phyloP scores from a whole-genome alignment of 306 rosid species.

The Ochetophila trinervis region DNA sequence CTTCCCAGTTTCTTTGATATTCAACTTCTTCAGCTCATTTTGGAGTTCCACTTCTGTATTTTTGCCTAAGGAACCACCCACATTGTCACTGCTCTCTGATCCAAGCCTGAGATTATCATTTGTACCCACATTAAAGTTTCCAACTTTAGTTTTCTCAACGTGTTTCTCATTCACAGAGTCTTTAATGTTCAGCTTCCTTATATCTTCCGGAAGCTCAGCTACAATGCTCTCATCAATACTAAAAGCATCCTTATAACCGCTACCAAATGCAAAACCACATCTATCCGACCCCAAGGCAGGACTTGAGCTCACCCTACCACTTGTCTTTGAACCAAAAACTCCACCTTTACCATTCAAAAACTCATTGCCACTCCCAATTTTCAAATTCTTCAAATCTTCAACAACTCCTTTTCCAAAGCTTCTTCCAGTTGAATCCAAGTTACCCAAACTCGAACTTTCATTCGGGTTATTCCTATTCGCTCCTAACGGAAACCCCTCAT shows the following conservation, averaged over 20 bases:
- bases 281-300: slow-evolving; percentile 5
- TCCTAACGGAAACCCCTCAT: slow-evolving; percentile 38
- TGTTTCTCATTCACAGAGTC: slow-evolving; percentile 19
- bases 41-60: slow-evolving; percentile 46
- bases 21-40: slow-evolving; percentile 55
- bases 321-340: slow-evolving; percentile 12
- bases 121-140: slow-evolving; percentile 19
- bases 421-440: slow-evolving; percentile 13
- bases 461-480: slow-evolving; percentile 19
- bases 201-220: slow-evolving; percentile 44
- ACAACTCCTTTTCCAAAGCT: slow-evolving; percentile 25
- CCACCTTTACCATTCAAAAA: slow-evolving; percentile 27
- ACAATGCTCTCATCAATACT: slow-evolving; percentile 24
- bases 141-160: slow-evolving; percentile 19
- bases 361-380: slow-evolving; percentile 37
- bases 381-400: slow-evolving; percentile 46
- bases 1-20: slow-evolving; percentile 33
- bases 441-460: slow-evolving; percentile 11
- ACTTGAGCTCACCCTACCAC: slow-evolving; percentile 14
- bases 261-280: slow-evolving; percentile 19
- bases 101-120: slow-evolving; percentile 28
- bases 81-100: slow-evolving; percentile 25
- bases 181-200: slow-evolving; percentile 53
- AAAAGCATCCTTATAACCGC: slow-evolving; percentile 5
- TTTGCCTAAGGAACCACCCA: slow-evolving; percentile 26